A percentile compares a stretch with the other conserved stretches of the same genome.
These are phyloP conservation scores for Alternaria gaisen DNA, from an alignment of 2,329 filamentous ascomycete species.

Conservation along the genomic window DNA sequence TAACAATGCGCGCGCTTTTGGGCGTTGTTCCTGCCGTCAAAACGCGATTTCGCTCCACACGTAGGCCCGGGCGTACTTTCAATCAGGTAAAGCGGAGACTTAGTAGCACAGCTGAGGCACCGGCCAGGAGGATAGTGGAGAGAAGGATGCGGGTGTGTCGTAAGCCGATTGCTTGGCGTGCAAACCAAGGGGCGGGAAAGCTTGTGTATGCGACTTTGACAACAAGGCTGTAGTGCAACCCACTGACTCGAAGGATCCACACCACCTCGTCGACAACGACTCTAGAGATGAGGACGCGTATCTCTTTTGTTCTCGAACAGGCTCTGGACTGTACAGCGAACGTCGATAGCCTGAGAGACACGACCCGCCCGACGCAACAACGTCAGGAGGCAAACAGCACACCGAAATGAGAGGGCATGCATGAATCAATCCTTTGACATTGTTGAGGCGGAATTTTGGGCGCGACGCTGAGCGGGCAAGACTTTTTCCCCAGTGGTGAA, in stretches of 20 bases:
- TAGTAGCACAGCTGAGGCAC: background rate
- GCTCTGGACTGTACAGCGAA: background rate
- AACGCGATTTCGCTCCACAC: background rate
- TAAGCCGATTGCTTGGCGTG: slow-evolving; percentile 8
- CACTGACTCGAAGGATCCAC: background rate
- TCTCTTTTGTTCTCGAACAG: background rate
- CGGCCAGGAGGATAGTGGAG: background rate
- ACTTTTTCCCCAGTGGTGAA: slow-evolving; percentile 1
- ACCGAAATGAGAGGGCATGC: slow-evolving; percentile 5
- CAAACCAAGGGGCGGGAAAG: slow-evolving; percentile 4
- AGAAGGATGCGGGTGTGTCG: slow-evolving; percentile 7
- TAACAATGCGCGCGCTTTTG: background rate
- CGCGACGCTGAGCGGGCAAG: background rate
- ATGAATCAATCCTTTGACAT: background rate
- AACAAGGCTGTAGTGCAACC: background rate
- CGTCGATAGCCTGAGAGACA: background rate
- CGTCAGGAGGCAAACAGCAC: background rate
- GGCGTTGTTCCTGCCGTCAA: background rate
- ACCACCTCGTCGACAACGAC: background rate
- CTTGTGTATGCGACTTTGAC: slow-evolving; percentile 4
- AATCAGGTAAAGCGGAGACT: background rate
- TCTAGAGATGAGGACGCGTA: slow-evolving; percentile 2
- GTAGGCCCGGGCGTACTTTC: background rate
- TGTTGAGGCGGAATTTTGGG: background rate
- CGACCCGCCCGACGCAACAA: background rate